Evolutionary conservation across 352 stramenopile species (phyloP).

Genomic region (Globisporangium megalacanthum): DNA sequence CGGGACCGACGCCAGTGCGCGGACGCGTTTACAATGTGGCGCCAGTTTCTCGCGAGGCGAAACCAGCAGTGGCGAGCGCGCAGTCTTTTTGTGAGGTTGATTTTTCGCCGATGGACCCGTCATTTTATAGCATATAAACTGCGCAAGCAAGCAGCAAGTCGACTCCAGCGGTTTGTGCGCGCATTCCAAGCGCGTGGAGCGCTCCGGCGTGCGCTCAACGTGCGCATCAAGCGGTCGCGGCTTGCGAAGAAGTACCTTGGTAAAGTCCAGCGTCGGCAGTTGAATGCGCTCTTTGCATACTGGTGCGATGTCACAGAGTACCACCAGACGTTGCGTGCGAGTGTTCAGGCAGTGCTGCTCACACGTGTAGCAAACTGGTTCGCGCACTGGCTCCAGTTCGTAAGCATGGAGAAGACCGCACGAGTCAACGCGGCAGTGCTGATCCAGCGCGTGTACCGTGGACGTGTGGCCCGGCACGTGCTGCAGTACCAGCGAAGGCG

Average conservation of each 20-base stretch:
- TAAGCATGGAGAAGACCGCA: conserved; percentile 18
- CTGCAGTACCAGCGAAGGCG: conserved; percentile 29
- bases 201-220: conserved; percentile 32
- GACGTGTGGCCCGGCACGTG: conserved; percentile 43
- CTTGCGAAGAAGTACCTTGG: conserved; percentile 48
- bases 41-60: conserved; percentile 18
- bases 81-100: conserved; percentile 60
- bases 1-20: conserved; percentile 19
- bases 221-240: conserved; percentile 41
- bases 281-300: conserved; percentile 47
- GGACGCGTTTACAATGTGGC: conserved; percentile 32
- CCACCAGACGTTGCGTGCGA: conserved; percentile 39
- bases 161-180: conserved; percentile 33
- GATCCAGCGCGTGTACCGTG: conserved; percentile 63
- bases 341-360: conserved; percentile 38
- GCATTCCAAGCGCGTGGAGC: conserved; percentile 13
- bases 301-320: conserved; percentile 34
- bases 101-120: conserved; percentile 51
- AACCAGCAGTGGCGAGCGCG: conserved; percentile 40
- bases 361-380: conserved; percentile 43
- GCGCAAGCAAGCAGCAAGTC: conserved; percentile 17
- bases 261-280: conserved; percentile 42
- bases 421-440: conserved; percentile 25
- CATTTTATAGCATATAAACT: conserved; percentile 26
- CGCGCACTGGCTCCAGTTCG: conserved; percentile 35